Percentiles rank a stretch among this genome's conserved stretches.
Conservation (phyloP, 441 rosid genomes). For the Gossypium armourianum region DNA sequence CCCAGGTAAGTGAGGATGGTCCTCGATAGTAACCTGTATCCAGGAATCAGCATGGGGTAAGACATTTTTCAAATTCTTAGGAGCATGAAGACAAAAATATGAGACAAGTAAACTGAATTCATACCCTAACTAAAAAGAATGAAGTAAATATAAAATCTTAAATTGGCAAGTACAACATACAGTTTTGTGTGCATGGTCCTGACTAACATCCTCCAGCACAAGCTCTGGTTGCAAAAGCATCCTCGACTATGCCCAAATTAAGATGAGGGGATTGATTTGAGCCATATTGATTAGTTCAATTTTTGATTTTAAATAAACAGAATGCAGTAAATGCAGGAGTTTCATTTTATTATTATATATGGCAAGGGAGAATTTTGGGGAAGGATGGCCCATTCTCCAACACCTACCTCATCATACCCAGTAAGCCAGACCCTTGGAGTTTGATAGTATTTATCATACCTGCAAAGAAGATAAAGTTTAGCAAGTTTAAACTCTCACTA, state of each 20-base stretch:
- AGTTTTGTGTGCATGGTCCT: slow-evolving; percentile 87
- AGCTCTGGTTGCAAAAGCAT: slow-evolving; percentile 75
- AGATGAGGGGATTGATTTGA: slow-evolving; percentile 5
- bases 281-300: slow-evolving; percentile 7
- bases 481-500: background rate
- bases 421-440: slow-evolving; percentile 99
- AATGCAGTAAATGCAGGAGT: background rate
- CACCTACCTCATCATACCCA: slow-evolving; percentile 89
- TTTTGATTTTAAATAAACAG: background rate
- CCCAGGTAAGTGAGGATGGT: slow-evolving; percentile 88
- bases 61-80: background rate
- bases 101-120: background rate
- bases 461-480: slow-evolving; percentile 26
- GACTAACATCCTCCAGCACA: slow-evolving; percentile 84
- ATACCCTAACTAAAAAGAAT: background rate
- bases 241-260: slow-evolving; percentile 46
- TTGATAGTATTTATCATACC: slow-evolving; percentile 96
- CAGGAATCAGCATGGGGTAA: background rate
- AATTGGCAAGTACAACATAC: slow-evolving; percentile 21
- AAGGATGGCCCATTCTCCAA: background rate
- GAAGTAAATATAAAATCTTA: background rate
- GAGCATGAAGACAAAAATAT: background rate
- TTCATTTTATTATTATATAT: background rate
- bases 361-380: background rate
- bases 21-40: slow-evolving; percentile 85